Percentiles rank a stretch among this genome's conserved stretches.
Conservation (phyloP, 2,329 filamentous ascomycete species). For the Fusarium redolens region DNA sequence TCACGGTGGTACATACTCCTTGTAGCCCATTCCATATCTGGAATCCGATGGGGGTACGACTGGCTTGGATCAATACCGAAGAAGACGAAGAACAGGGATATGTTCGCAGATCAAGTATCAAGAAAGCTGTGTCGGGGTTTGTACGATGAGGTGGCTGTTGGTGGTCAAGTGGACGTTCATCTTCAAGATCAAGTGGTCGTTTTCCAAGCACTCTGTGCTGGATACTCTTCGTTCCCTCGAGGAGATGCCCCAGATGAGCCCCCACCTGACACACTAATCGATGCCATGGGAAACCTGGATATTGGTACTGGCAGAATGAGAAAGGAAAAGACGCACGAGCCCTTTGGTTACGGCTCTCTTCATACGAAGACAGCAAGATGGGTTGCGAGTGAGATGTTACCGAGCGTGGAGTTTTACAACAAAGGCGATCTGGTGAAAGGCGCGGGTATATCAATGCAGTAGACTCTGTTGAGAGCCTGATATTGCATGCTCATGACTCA, state of each 20-base stretch:
- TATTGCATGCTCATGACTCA: slow-evolving; percentile 1
- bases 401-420: slow-evolving; percentile 61
- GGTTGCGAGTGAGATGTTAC: slow-evolving; percentile 65
- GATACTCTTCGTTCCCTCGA: slow-evolving; percentile 60
- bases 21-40: slow-evolving; percentile 62
- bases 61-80: slow-evolving; percentile 55
- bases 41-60: slow-evolving; percentile 63
- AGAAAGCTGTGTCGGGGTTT: slow-evolving; percentile 59
- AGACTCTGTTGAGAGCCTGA: slow-evolving; percentile 2
- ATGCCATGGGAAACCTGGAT: slow-evolving; percentile 47
- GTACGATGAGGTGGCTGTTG: slow-evolving; percentile 56
- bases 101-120: slow-evolving; percentile 56
- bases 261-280: slow-evolving; percentile 37
- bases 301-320: slow-evolving; percentile 46
- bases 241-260: slow-evolving; percentile 32
- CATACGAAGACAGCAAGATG: slow-evolving; percentile 71
- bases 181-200: slow-evolving; percentile 71
- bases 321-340: slow-evolving; percentile 59
- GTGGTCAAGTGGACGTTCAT: slow-evolving; percentile 65
- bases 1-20: slow-evolving; percentile 67
- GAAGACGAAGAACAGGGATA: slow-evolving; percentile 48
- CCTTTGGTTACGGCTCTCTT: slow-evolving; percentile 67
- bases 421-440: slow-evolving; percentile 63
- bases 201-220: slow-evolving; percentile 68
- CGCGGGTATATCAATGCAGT: slow-evolving; percentile 45